These are phyloP conservation scores for Hondaea fermentalgiana DNA, from an alignment of 108 stramenopile species.

Conservation along the genomic window DNA sequence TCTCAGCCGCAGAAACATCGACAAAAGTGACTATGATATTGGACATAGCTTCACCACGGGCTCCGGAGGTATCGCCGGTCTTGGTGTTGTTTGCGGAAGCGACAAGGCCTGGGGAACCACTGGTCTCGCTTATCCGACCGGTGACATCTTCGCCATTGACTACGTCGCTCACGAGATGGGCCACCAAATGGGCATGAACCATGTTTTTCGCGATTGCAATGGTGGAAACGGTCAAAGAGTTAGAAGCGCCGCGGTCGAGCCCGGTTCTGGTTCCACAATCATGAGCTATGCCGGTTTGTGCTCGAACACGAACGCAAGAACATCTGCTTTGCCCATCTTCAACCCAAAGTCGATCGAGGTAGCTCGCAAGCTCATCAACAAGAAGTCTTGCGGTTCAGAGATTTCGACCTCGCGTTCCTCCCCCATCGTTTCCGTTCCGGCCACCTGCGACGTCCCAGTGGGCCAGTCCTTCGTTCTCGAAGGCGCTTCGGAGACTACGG, in stretches of 20 bases:
- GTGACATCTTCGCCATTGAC: background rate
- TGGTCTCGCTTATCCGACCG: background rate
- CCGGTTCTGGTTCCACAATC: background rate
- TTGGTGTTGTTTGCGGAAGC: background rate
- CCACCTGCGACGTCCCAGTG: background rate
- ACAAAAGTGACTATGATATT: background rate
- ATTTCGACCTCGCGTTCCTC: background rate
- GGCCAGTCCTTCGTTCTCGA: background rate
- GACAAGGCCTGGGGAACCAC: background rate
- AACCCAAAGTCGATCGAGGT: background rate
- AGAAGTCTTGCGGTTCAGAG: background rate
- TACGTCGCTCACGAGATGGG: background rate
- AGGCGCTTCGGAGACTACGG: too few relatives aligned
- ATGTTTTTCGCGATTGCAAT: background rate
- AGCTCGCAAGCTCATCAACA: background rate
- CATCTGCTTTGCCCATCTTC: background rate
- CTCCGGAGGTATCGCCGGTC: background rate
- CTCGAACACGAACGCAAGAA: background rate
- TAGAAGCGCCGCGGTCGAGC: background rate
- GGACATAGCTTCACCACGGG: background rate
- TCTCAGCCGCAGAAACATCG: background rate
- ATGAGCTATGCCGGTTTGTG: conserved; percentile 1
- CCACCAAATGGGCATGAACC: background rate
- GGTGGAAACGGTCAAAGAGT: background rate
- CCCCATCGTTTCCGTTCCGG: background rate